Evolutionary conservation across 73 alveolate genomes (phyloP), one percentile per base, ranked within the genome.

Genomic region (Stentor coeruleus): DNA sequence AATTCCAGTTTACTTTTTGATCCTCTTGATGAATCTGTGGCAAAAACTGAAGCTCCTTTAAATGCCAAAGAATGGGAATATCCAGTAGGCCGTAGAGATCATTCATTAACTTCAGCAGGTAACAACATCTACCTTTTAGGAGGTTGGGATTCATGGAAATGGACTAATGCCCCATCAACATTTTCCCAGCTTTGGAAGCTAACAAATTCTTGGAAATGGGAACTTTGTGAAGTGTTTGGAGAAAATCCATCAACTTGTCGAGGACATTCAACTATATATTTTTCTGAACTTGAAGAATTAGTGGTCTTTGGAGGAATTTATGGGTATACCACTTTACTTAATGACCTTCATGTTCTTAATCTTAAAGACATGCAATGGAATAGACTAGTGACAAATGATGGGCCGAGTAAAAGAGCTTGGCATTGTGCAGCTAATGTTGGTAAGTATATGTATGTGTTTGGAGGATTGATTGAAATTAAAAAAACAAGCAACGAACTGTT

Each of bases 381-480:
- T 31, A 66, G 33, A 66, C n/a, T 66, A 20, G 33, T 28, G 26
- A 40, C 1, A 26, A 20, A 33, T 66, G 37, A 66, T 66, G n/a
- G 49, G 79, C 79, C 79, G 36, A 26, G 42, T 20, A 66, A 66
- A 66, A 66, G 79, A 66, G 79, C 79, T 1, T 66, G 79, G 79
- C 79, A 66, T 31, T 66, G 40, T 20, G 79, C 79, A 26, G 79
- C 79, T 2, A 20, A 40, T 66, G n/a, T 66, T 11, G 79, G 37
- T 26, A 20, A 66, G 40, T 20, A 26, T 11, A 66, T 66, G 79
- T 66, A 26, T 66, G 37, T 66, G n/a, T 66, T 66, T 66, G 79
- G 79, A 33, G 79, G 79, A 66, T 26, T 66, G 26, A 33, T 31
- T 33, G 79, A 66, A 66, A 66, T 20, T 26, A 66, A 66, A 20